Evolutionary conservation across 257 asterid species (phyloP), one percentile per base, ranked within the genome.

Genomic region (Echites panduratus): DNA sequence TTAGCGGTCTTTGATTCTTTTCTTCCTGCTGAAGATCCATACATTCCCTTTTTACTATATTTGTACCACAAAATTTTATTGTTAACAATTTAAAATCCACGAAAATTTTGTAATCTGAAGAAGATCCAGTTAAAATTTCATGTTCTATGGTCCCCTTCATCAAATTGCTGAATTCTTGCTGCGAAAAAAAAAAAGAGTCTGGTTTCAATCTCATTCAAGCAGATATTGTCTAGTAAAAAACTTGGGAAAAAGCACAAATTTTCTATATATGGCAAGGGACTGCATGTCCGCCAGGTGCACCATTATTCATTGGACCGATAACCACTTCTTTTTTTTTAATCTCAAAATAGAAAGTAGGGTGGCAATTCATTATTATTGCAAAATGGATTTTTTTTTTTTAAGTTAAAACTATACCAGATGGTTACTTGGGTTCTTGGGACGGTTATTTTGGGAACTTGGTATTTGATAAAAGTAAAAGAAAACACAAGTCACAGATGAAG

Each of bases 21-120:
- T 1, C 56, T 22, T 75, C 20, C 68, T 58, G 35, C 17, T 68
- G 64, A 58, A 47, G 70, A 58, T 61, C 38, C 38, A 32, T 32
- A n/a, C 38, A 32, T 32, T 32, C 71, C 50, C 13, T 45, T 32
- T 13, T 32, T 13, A 17, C 50, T 47, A 12, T 66, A 38, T 10
- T 67, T 5, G 40, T 50, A 16, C 71, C 72, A 50, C 72, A 61
- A 65, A 43, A 53, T 54, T 16, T 26, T 9, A 50, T 22, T n/a
- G 20, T 22, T 20, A 19, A 16, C 77, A 48, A 38, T 53, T 66
- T 20, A 13, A 48, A 32, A 10, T 6, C 12, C 66, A 32, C 7
- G 44, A 41, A 75, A 14, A 24, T 69, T 32, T 72, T 29, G 27
- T 67, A 26, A 45, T 56, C 38, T 47, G 53, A 24, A 32, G 32